Evolutionary conservation across 169 alveolate genomes (phyloP).

Genomic region (Cryptosporidium tyzzeri): DNA sequence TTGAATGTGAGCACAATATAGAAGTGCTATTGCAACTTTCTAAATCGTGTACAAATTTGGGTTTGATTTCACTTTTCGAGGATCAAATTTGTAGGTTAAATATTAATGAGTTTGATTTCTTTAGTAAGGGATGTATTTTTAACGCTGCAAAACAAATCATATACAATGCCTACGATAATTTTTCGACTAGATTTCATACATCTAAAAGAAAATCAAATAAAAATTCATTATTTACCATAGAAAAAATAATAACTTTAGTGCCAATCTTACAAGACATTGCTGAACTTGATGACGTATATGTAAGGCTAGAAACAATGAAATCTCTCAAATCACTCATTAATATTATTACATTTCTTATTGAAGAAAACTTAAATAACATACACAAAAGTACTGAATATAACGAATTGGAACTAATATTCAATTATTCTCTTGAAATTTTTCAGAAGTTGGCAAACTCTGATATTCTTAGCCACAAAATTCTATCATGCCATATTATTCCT

Average conservation of each 20-base stretch:
- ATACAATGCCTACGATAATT: not conserved
- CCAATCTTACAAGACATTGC: slow-evolving; percentile 75
- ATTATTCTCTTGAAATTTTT: slow-evolving; percentile 18
- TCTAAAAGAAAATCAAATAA: not conserved
- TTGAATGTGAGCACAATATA: slow-evolving; percentile 64
- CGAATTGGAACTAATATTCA: slow-evolving; percentile 11
- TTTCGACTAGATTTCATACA: not conserved
- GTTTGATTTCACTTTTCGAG: slow-evolving; percentile 20
- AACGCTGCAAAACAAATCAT: not conserved
- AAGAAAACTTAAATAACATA: not conserved
- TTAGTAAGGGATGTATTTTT: not conserved
- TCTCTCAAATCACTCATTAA: slow-evolving; percentile 50
- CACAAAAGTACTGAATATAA: not conserved
- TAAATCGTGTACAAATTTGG: slow-evolving; percentile 43
- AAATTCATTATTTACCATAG: not conserved
- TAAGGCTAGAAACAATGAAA: slow-evolving; percentile 63
- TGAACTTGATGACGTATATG: slow-evolving; percentile 57
- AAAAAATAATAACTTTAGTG: not conserved
- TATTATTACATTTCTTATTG: slow-evolving; percentile 42
- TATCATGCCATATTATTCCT: slow-evolving; percentile 59
- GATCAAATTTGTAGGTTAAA: not conserved
- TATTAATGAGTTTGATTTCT: slow-evolving; percentile 21
- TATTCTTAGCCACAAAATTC: slow-evolving; percentile 50
- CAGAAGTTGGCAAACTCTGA: slow-evolving; percentile 47
- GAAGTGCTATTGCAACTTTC: slow-evolving; percentile 50